Base-by-base conservation (phyloP, 2,329 filamentous ascomycete species). In the Sporothrix luriei region DNA sequence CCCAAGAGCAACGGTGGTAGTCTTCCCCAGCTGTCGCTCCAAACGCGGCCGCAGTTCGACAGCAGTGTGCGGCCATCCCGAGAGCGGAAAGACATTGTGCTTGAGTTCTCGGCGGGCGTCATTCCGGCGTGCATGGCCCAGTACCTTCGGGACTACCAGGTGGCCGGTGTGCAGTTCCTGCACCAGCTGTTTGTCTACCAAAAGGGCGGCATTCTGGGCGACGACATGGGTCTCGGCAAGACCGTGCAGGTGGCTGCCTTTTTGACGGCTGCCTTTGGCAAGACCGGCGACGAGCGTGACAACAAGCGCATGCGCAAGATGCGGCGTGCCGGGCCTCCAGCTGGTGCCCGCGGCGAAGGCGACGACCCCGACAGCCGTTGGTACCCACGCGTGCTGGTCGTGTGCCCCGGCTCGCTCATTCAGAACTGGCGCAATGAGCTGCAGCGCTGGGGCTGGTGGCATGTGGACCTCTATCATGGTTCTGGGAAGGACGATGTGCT, bases 141-240 rank as follows among this genome's bases (percentile, higher is more conserved):
- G 76, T 97, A 95, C 80, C 82, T 99, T 64, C 88, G 95, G 71
- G 91, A 94, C 73, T 99, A 99, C 75, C 95, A 99, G 78, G 84
- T 98, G 1, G 86, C 91, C 38, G 95, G 95, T 5, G 92, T 91
- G 16, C 85, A 87, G 43, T 98, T 97, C 75, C 83, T 99, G 9
- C 94, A 98, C 77, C 87, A 92, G 71, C 85, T 92, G 26, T 98
- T 98, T 76, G 90, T 97, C 4, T 94, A 92, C 73, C 95, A 99
- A 76, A 90, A 90, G 74, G 95, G 95, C 0, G 93, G 91, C 1
- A 91, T 99, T 26, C 84, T 99, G 0, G 94, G 94, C 3, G 95
- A 99, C 76, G 95, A 99, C 76, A 99, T 99, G 95, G 95, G 95
- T 24, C 80, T 99, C 43, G 95, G 95, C 0, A 99, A 99, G 79